phyloP scores from a whole-genome alignment of 2,329 filamentous ascomycete genomes.

The Macrophomina pseudophaseolina region DNA sequence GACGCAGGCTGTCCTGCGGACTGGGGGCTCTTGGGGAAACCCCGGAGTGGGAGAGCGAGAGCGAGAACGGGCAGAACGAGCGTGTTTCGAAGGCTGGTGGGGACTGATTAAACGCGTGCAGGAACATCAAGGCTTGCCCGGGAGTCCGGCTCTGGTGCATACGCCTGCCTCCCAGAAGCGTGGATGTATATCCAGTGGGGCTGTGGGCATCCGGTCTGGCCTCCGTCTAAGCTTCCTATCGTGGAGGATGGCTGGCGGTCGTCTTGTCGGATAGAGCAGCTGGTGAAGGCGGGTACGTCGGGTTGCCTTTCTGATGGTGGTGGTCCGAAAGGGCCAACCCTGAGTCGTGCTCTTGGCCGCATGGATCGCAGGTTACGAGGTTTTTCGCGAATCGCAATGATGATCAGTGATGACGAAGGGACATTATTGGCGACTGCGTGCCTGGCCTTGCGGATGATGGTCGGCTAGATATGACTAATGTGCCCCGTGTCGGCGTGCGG shows the following conservation, averaged over 20 bases:
- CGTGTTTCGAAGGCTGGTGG: background rate
- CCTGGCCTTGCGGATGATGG: background rate
- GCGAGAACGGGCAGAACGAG: background rate
- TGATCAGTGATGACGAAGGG: background rate
- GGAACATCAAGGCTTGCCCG: background rate
- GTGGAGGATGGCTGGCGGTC: background rate
- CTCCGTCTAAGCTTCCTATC: background rate
- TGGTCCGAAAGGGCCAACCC: background rate
- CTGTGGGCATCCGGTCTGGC: background rate
- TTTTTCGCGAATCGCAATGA: constrained; percentile 13
- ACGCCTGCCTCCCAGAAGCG: background rate
- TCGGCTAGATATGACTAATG: constrained; percentile 3
- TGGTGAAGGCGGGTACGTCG: background rate
- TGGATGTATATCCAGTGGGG: background rate
- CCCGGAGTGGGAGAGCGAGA: background rate
- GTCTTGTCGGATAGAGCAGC: constrained; percentile 5
- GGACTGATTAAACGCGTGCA: background rate
- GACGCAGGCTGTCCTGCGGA: background rate
- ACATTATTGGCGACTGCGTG: background rate
- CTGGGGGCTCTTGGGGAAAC: background rate
- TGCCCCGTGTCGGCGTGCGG: background rate
- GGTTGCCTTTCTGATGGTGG: constrained; percentile 6
- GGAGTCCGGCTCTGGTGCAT: background rate
- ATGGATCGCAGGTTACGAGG: background rate
- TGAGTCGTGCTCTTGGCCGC: constrained; percentile 16